A percentile compares a stretch with the other conserved stretches of the same genome.
Conservation (phyloP, 192 early-diverging fungal genomes). For the Spinellus fusiger region DNA sequence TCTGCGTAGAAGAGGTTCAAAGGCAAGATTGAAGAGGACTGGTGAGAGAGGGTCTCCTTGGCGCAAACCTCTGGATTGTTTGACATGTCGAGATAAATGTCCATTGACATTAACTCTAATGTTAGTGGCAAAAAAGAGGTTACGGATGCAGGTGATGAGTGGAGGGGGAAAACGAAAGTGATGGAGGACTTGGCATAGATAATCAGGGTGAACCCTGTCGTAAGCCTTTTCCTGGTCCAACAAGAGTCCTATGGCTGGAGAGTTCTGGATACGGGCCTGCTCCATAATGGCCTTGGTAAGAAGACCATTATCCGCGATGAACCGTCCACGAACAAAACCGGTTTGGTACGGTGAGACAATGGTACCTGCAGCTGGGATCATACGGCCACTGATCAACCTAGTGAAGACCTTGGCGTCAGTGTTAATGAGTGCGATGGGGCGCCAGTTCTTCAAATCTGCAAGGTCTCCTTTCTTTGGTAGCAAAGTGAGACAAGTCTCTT, state of each 20-base stretch:
- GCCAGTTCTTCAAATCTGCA: conserved; percentile 1
- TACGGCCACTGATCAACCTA: not conserved
- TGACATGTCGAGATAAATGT: not conserved
- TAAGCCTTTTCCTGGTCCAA: no score
- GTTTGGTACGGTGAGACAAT: conserved; percentile 9
- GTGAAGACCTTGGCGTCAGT: conserved; percentile 13
- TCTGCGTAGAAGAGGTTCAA: conserved; percentile 19
- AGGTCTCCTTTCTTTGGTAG: conserved; percentile 20
- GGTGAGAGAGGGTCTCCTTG: conserved; percentile 30
- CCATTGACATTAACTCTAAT: not conserved
- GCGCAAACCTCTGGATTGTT: conserved; percentile 20
- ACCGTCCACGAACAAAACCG: conserved; percentile 4
- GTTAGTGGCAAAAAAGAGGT: not conserved
- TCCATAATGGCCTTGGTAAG: not conserved
- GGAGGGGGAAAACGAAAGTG: not conserved
- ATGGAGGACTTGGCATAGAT: not conserved
- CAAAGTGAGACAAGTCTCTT: conserved; percentile 9
- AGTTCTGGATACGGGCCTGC: not conserved
- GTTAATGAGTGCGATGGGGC: conserved; percentile 2
- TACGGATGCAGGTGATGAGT: not conserved
- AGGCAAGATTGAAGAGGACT: conserved; percentile 13
- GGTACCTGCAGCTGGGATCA: not conserved
- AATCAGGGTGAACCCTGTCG: no score
- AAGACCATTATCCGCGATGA: conserved; percentile 9
- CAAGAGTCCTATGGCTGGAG: not conserved